Percentiles rank a stretch among this genome's conserved stretches.
Conservation (phyloP, 1,139 yeast genomes). For the Pichia sorboxylosa region DNA sequence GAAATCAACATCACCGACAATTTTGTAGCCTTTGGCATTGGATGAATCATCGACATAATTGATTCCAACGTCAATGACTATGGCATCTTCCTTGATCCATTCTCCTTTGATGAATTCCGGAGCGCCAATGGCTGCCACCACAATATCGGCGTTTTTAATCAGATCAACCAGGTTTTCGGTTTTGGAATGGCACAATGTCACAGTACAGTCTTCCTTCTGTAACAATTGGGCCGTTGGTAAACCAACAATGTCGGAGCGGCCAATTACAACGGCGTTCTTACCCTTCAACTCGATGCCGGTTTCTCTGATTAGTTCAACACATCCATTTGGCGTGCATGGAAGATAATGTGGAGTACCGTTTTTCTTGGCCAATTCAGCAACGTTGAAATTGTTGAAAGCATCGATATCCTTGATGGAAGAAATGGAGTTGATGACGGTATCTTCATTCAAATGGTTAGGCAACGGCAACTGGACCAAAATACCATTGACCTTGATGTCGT, state of each 20-base stretch:
- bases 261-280: slow-evolving; percentile 83
- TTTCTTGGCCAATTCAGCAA: slow-evolving; percentile 84
- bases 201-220: slow-evolving; percentile 72
- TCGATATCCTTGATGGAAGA: slow-evolving; percentile 77
- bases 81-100: slow-evolving; percentile 77
- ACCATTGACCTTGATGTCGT: slow-evolving; percentile 67
- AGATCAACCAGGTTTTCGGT: slow-evolving; percentile 52
- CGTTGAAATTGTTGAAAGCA: slow-evolving; percentile 84
- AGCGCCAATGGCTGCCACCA: slow-evolving; percentile 84
- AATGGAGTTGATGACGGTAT: slow-evolving; percentile 67
- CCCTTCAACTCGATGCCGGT: slow-evolving; percentile 59
- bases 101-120: slow-evolving; percentile 77
- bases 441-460: slow-evolving; percentile 73
- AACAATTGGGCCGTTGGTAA: slow-evolving; percentile 80
- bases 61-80: slow-evolving; percentile 94
- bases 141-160: slow-evolving; percentile 71
- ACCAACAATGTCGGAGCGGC: slow-evolving; percentile 95
- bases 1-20: slow-evolving; percentile 92
- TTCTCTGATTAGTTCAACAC: slow-evolving; percentile 61
- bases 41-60: slow-evolving; percentile 71
- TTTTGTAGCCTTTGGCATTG: slow-evolving; percentile 70
- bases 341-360: slow-evolving; percentile 77
- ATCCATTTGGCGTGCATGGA: slow-evolving; percentile 97
- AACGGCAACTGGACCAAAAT: slow-evolving; percentile 84
- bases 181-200: slow-evolving; percentile 75